Evolutionary conservation across 1,139 yeast species (phyloP), one percentile per base, ranked within the genome.

Genomic region (Pichia sp.): DNA sequence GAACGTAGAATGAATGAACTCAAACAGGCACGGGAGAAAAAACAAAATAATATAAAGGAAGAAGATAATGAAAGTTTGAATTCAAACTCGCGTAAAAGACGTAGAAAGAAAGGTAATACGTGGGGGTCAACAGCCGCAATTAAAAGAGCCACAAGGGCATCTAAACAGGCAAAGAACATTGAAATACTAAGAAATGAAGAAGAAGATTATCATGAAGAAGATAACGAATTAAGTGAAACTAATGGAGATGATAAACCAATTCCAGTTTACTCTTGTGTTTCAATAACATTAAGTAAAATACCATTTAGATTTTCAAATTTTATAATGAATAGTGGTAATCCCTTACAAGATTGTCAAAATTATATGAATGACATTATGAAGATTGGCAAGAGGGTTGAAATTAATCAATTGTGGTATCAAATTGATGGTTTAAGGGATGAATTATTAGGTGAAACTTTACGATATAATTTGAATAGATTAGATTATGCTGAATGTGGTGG

Each of bases 351-450:
- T 19, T 90, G 85, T 0, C 80, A 75, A 52, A 68, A 70, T 25
- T 70, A 75, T 36, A 90, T 91, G 96, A 72, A 76, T 46, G 70
- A 75, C 16, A 77, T 85, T 0, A 66, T 89, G 55, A 71, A 73
- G 16, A 72, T 70, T 19, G 96, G 96, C 0, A 74, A 73, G 1
- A 74, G 93, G 52, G 70, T 82, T 8, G 72, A 84, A 9, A 79
- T 79, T 39, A 80, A 80, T 62, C 79, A 85, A 63, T 73, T 88
- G 39, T 90, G 96, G 96, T 87, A 84, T 62, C 89, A 87, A 62
- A 75, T 90, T 25, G 96, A 89, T 66, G 93, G 90, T 5, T 77
- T 80, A 49, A 82, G 85, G 56, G 93, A 85, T 62, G 89, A 83
- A 55, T 62, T 66, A 1, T 62, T 79, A 45, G 82, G 80, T 0